These are phyloP conservation scores for Cercospora berteroae DNA, from an alignment of 2,329 filamentous ascomycete species.

Conservation along the genomic window DNA sequence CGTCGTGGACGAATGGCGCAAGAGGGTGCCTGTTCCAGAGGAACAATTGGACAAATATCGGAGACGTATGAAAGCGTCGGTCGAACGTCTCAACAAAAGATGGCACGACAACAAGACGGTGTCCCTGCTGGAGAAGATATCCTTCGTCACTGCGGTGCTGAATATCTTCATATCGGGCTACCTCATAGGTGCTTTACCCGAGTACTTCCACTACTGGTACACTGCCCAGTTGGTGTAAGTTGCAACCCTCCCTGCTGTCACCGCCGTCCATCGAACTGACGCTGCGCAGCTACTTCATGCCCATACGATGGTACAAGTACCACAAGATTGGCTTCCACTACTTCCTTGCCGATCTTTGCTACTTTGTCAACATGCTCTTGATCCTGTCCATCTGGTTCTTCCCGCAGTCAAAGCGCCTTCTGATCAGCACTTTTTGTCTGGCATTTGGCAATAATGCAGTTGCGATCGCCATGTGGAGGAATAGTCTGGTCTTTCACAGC, in stretches of 20 bases:
- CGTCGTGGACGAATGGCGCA: slow-evolving; percentile 90
- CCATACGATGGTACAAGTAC: slow-evolving; percentile 88
- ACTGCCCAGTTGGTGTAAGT: slow-evolving; percentile 38
- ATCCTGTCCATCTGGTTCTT: slow-evolving; percentile 86
- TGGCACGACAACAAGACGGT: slow-evolving; percentile 92
- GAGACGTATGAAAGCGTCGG: slow-evolving; percentile 78
- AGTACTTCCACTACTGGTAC: slow-evolving; percentile 92
- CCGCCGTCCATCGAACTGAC: slow-evolving; percentile 18
- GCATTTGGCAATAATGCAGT: slow-evolving; percentile 96
- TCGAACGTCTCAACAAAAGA: slow-evolving; percentile 78
- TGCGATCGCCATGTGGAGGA: slow-evolving; percentile 98
- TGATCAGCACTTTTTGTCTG: slow-evolving; percentile 88
- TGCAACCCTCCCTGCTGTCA: not conserved
- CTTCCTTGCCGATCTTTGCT: slow-evolving; percentile 94
- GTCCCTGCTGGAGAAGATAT: slow-evolving; percentile 86
- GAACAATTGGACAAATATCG: slow-evolving; percentile 91
- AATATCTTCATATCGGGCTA: slow-evolving; percentile 98
- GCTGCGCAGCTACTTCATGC: slow-evolving; percentile 81
- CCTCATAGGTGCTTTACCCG: slow-evolving; percentile 78
- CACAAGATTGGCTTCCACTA: slow-evolving; percentile 92
- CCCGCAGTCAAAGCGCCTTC: slow-evolving; percentile 82
- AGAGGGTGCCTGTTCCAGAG: slow-evolving; percentile 73
- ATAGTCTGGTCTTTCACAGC: slow-evolving; percentile 96
- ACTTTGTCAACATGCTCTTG: slow-evolving; percentile 90
- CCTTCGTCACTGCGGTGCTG: slow-evolving; percentile 92